A percentile compares a stretch with the other conserved stretches of the same genome.
Conservation (phyloP, 2,329 filamentous ascomycete species). For the Pochonia chlamydosporia region DNA sequence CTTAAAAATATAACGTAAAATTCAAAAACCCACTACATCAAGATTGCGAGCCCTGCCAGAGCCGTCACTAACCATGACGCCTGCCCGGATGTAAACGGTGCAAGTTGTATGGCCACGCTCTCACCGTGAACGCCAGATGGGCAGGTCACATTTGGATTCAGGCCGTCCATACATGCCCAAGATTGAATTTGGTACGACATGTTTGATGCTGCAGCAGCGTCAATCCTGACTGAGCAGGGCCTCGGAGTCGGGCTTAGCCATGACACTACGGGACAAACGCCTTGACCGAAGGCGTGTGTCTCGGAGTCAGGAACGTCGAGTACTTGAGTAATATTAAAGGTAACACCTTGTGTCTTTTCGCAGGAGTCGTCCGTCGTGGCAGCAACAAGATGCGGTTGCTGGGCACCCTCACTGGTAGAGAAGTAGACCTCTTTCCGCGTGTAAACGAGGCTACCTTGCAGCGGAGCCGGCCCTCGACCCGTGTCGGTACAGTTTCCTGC, state of each 20-base stretch:
- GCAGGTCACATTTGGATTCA: neutral
- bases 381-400: slow-evolving; percentile 8
- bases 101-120: neutral
- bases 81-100: neutral
- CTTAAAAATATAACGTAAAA: too few species aligned
- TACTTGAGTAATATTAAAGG: neutral
- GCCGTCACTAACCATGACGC: neutral
- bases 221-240: slow-evolving; percentile 7
- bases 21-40: too few species aligned
- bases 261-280: neutral
- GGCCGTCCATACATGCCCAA: neutral
- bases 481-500: slow-evolving; percentile 1
- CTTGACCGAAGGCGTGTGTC: neutral
- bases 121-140: neutral
- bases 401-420: neutral
- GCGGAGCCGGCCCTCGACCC: neutral
- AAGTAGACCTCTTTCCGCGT: neutral
- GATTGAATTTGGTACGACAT: neutral
- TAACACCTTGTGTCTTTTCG: slow-evolving; percentile 5
- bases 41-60: neutral
- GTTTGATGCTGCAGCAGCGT: slow-evolving; percentile 5
- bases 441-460: neutral
- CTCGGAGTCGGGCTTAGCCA: neutral
- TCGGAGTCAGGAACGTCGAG: neutral
- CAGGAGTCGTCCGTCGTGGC: slow-evolving; percentile 11